Percentiles rank a stretch among this genome's conserved stretches.
phyloP scores from a whole-genome alignment of 2,329 filamentous ascomycete genomes.

The Davidsoniella virescens region DNA sequence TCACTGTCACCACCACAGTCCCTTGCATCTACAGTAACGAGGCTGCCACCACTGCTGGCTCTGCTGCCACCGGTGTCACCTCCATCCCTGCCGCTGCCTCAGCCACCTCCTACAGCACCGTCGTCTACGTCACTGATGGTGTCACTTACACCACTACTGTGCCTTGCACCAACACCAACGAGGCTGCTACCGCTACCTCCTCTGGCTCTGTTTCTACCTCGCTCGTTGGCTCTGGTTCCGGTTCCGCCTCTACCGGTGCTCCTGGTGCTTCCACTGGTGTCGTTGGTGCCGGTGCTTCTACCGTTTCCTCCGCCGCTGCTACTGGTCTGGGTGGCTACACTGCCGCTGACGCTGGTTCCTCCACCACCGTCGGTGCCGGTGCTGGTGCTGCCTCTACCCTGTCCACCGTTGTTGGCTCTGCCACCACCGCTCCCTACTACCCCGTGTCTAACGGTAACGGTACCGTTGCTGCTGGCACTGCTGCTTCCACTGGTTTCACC shows the following conservation, averaged over 20 bases:
- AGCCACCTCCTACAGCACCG: not conserved
- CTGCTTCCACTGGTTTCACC: slow-evolving; percentile 1
- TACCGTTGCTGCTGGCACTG: not conserved
- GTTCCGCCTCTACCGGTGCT: not conserved
- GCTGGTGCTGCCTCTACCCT: not conserved
- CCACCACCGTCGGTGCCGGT: not conserved
- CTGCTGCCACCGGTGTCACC: not conserved
- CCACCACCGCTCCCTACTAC: slow-evolving; percentile 1
- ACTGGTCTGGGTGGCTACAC: not conserved
- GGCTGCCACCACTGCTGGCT: not conserved
- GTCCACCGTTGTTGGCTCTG: not conserved
- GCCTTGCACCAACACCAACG: slow-evolving; percentile 1
- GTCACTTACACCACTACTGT: slow-evolving; percentile 3
- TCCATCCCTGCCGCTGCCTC: not conserved
- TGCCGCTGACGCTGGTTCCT: not conserved
- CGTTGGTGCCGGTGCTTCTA: not conserved
- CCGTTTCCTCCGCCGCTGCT: not conserved
- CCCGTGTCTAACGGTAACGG: not conserved
- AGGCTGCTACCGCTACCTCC: not conserved
- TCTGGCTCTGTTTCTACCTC: not conserved
- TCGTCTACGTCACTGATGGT: slow-evolving; percentile 2
- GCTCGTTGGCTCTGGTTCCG: not conserved
- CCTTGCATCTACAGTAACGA: slow-evolving; percentile 2
- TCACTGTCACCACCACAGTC: slow-evolving; percentile 1
- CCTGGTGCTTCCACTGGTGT: not conserved